Evolutionary conservation across 75 land plant genomes (phyloP).

Genomic region (Sequoiadendron giganteum): DNA sequence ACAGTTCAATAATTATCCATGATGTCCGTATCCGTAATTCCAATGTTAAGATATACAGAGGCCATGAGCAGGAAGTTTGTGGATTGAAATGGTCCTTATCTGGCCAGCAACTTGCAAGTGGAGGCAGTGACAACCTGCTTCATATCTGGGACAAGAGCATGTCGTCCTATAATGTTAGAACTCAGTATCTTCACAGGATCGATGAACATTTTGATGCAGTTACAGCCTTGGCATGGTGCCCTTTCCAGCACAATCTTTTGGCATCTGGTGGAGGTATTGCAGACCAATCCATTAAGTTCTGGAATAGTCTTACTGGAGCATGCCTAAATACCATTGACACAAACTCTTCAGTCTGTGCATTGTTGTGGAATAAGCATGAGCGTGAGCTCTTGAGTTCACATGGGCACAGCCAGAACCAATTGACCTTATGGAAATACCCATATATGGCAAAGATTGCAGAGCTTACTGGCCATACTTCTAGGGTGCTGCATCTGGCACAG

Average conservation of each 20-base stretch:
- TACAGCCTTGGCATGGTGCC: slow-evolving; percentile 77
- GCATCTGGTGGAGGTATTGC: slow-evolving; percentile 87
- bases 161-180: slow-evolving; percentile 26
- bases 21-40: slow-evolving; percentile 44
- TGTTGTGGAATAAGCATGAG: slow-evolving; percentile 88
- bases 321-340: slow-evolving; percentile 82
- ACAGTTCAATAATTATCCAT: slow-evolving; percentile 70
- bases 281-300: slow-evolving; percentile 77
- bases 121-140: slow-evolving; percentile 54
- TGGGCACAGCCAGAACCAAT: slow-evolving; percentile 77
- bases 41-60: slow-evolving; percentile 34
- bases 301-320: slow-evolving; percentile 86
- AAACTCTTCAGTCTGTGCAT: slow-evolving; percentile 72
- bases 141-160: slow-evolving; percentile 44
- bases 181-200: slow-evolving; percentile 40
- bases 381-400: slow-evolving; percentile 84
- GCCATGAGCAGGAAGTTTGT: slow-evolving; percentile 57
- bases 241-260: slow-evolving; percentile 80
- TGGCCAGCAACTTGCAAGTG: slow-evolving; percentile 56
- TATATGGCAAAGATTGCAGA: slow-evolving; percentile 78
- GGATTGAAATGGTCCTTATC: slow-evolving; percentile 65
- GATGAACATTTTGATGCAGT: slow-evolving; percentile 52
- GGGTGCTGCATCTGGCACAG: slow-evolving; percentile 70
- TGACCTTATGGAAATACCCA: slow-evolving; percentile 88
- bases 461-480: slow-evolving; percentile 75